These are phyloP conservation scores for Cryptococcus sp. DNA, from an alignment of 1,284 basidiomycete species.

Conservation along the genomic window DNA sequence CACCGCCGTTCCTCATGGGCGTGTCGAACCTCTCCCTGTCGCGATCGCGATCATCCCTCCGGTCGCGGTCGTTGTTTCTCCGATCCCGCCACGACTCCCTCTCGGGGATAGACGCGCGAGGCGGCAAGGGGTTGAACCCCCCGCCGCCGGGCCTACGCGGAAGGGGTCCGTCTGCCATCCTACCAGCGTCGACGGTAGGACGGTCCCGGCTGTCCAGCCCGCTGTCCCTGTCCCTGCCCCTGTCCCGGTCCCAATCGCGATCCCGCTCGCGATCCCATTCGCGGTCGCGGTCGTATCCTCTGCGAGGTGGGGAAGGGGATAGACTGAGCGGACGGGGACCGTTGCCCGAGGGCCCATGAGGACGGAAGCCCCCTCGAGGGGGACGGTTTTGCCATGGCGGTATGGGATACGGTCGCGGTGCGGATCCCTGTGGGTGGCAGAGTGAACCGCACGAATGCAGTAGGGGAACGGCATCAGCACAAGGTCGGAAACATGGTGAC, in stretches of 20 bases:
- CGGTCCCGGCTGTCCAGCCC: conserved; percentile 10
- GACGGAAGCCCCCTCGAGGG: conserved; percentile 5
- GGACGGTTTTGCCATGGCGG: conserved; percentile 15
- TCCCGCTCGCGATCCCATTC: conserved; percentile 1
- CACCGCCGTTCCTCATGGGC: neutral
- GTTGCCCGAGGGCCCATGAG: conserved; percentile 6
- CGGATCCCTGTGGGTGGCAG: neutral
- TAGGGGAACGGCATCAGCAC: neutral
- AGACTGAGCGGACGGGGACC: conserved; percentile 13
- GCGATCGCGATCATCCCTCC: conserved; percentile 1
- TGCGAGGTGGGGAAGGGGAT: conserved; percentile 17
- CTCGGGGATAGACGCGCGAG: neutral
- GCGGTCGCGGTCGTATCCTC: conserved; percentile 2
- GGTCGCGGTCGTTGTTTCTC: neutral
- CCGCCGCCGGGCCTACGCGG: neutral
- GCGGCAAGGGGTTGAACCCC: neutral
- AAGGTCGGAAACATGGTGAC: neutral
- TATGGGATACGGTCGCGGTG: conserved; percentile 11
- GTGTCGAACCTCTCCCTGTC: conserved; percentile 4
- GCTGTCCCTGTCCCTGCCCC: conserved; percentile 5
- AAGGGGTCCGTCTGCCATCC: neutral
- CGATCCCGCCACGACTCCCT: conserved; percentile 4
- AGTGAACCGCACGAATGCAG: neutral
- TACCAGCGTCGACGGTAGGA: conserved; percentile 5
- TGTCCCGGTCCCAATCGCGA: neutral